Base-by-base conservation (phyloP, 306 rosid species). In the Inga leiocalycina region DNA sequence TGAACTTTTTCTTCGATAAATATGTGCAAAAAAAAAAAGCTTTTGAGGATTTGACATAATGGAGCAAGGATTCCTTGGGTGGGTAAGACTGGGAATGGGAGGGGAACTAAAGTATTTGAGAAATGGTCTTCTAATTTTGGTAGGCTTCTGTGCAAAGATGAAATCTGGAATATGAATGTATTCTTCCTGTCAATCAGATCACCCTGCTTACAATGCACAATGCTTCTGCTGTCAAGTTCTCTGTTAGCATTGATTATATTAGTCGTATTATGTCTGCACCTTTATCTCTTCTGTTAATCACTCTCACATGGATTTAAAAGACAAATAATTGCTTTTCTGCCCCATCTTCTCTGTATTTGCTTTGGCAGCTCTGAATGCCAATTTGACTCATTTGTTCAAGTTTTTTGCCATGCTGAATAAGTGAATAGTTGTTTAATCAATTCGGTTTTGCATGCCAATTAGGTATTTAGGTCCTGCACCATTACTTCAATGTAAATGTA, bases 1-100 rank as follows among this genome's bases (percentile, higher is more conserved):
- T 71, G 85, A 85, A 41, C 71, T 56, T 78, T 76, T 54, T 83
- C 24, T 48, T 48, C 16, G 39, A 71, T 48, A 76, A 74, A 19
- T 6, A 48, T 68, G 44, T 76, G 43, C 27, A 15, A 72, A 76
- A n/a, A 72, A n/a, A 72, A 80, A 45, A 12, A 17, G 34, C 27
- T 52, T 10, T 43, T 15, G 49, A 32, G 66, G 84, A 75, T 75
- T 41, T 67, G 14, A 56, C 56, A 79, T 43, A n/a, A 56, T 68
- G 81, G 64, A 57, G 75, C 27, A 46, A 61, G 24, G 48, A 72
- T 83, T 52, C 68, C 62, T 61, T 61, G 70, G 69, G 45, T 82
- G 20, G 65, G 16, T 62, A 71, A 59, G 37, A 77, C 54, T 37
- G 7, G 73, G 70, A 49, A 44, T 68, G 7, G 73, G 70, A 49